A percentile compares a stretch with the other conserved stretches of the same genome.
Conservation (phyloP, 78 protist genomes). For the Diacronema lutheri region DNA sequence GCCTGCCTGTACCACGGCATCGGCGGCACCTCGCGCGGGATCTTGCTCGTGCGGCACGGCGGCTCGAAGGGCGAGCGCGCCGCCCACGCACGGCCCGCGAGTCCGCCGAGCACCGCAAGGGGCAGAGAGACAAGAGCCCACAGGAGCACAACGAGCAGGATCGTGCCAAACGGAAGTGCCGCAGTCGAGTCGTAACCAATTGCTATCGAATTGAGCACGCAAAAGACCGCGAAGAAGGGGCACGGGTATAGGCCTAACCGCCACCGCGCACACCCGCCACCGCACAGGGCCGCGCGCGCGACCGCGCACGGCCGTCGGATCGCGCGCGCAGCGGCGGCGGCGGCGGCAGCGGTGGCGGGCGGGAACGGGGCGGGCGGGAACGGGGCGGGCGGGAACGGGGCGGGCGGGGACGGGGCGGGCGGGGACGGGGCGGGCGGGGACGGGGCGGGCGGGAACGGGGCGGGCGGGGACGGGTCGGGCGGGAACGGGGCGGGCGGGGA, state of each 20-base stretch:
- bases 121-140: constrained; percentile 59
- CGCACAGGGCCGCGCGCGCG: not conserved
- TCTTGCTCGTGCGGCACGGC: constrained; percentile 86
- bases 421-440: no score
- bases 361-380: no score
- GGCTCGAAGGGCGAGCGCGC: constrained; percentile 58
- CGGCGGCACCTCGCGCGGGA: constrained; percentile 89
- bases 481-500: no score
- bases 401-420: no score
- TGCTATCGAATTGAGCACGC: constrained; percentile 78
- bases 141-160: constrained; percentile 69
- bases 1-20: constrained; percentile 79
- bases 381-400: no score
- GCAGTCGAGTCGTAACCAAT: constrained; percentile 23
- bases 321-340: no score
- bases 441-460: no score
- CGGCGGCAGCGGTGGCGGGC: not conserved
- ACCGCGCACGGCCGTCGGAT: not conserved
- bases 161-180: constrained; percentile 86
- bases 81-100: constrained; percentile 77
- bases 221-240: constrained; percentile 74
- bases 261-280: no score
- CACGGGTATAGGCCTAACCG: constrained; percentile 60
- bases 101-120: constrained; percentile 83
- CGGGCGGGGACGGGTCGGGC: no score